phyloP scores from a whole-genome alignment of 2,329 filamentous ascomycete species.

The Bipolaris bicolor region DNA sequence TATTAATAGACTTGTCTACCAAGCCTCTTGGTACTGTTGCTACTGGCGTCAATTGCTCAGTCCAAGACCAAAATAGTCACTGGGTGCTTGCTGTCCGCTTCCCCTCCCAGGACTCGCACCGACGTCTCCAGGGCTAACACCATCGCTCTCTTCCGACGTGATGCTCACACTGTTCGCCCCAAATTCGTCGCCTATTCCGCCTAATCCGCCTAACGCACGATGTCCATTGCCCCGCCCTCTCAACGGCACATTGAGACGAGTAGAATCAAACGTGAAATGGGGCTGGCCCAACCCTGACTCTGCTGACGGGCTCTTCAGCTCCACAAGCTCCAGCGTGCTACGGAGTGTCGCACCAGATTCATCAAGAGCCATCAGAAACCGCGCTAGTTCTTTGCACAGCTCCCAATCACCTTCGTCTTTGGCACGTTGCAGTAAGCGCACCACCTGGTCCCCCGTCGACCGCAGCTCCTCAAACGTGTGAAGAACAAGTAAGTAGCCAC shows the following conservation, averaged over 20 bases:
- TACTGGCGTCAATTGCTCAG: slow-evolving; percentile 11
- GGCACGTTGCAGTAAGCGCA: slow-evolving; percentile 79
- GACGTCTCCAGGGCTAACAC: slow-evolving; percentile 24
- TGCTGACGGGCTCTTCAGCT: slow-evolving; percentile 42
- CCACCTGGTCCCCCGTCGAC: slow-evolving; percentile 75
- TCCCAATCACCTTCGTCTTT: slow-evolving; percentile 92
- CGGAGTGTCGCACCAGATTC: slow-evolving; percentile 80
- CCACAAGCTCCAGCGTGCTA: slow-evolving; percentile 67
- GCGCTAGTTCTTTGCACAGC: slow-evolving; percentile 88
- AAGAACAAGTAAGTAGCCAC: slow-evolving; percentile 92
- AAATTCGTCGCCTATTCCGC: slow-evolving; percentile 1
- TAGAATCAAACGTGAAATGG: slow-evolving; percentile 43
- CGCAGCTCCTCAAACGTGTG: slow-evolving; percentile 72
- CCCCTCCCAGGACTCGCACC: slow-evolving; percentile 20
- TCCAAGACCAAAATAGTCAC: slow-evolving; percentile 34
- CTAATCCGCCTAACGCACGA: not conserved
- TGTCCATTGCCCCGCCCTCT: slow-evolving; percentile 13
- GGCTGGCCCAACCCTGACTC: slow-evolving; percentile 30
- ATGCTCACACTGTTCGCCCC: slow-evolving; percentile 6
- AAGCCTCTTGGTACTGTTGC: not conserved
- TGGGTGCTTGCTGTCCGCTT: slow-evolving; percentile 12
- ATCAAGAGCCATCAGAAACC: slow-evolving; percentile 94
- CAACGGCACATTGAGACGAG: slow-evolving; percentile 37
- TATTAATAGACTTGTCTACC: not conserved
- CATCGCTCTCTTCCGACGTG: slow-evolving; percentile 24